Percentiles rank a stretch among this genome's conserved stretches.
phyloP scores from a whole-genome alignment of 768 basidiomycete species.

The Suillus fuscotomentosus region DNA sequence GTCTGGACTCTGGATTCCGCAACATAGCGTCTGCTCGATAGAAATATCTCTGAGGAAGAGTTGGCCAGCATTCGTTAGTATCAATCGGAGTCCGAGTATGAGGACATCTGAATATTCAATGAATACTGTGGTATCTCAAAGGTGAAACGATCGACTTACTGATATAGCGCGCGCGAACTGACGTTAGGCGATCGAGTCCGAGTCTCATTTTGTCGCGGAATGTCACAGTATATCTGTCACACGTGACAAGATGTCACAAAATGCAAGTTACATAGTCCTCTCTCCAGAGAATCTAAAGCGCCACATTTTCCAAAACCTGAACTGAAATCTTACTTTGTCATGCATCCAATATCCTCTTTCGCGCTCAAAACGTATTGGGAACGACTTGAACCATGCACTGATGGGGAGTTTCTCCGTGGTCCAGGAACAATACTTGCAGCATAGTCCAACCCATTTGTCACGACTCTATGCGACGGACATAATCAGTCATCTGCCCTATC shows the following conservation, averaged over 20 bases:
- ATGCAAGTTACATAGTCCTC: no score
- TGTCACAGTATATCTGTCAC: no score
- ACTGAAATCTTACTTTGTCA: background rate
- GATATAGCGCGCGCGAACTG: background rate
- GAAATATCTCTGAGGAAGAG: background rate
- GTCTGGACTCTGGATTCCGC: background rate
- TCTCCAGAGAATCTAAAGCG: background rate
- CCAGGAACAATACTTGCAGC: background rate
- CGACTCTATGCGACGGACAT: background rate
- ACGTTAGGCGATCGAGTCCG: no score
- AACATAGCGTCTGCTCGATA: background rate
- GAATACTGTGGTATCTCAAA: background rate
- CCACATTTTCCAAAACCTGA: background rate
- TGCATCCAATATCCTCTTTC: background rate
- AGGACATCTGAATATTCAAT: background rate
- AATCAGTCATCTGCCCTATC: background rate
- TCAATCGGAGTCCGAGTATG: background rate
- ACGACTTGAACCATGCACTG: background rate
- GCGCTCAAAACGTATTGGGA: background rate
- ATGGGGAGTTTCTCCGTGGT: background rate
- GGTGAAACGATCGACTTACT: background rate
- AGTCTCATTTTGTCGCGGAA: no score
- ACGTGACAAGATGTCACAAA: no score
- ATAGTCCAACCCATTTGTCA: background rate
- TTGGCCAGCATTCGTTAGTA: background rate